These are phyloP conservation scores for Nitzschia palea DNA, from an alignment of 108 stramenopile species.

Conservation along the genomic window DNA sequence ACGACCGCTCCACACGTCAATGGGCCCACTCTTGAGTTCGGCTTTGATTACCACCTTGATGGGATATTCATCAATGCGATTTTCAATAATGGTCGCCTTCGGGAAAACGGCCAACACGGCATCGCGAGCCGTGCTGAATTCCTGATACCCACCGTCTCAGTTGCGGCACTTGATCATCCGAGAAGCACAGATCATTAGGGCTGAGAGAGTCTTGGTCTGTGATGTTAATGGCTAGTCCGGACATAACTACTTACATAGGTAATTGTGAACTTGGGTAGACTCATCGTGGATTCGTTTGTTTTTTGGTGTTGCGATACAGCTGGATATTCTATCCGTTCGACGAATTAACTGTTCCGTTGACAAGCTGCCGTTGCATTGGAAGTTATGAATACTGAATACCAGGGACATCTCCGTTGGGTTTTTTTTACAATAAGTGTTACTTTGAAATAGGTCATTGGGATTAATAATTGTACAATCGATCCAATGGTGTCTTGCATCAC, in stretches of 20 bases:
- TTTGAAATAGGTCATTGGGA: no score
- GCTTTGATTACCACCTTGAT: conserved; percentile 40
- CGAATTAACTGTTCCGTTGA: no score
- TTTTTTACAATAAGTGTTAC: no score
- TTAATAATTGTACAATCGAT: no score
- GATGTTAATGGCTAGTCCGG: neutral
- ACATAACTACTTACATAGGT: conserved; percentile 31
- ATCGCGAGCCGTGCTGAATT: conserved; percentile 38
- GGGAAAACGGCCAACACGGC: conserved; percentile 48
- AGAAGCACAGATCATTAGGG: neutral
- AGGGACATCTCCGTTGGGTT: no score
- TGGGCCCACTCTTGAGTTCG: conserved; percentile 12
- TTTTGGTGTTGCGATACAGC: no score
- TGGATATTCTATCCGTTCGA: no score
- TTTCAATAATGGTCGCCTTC: conserved; percentile 31
- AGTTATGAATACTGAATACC: no score
- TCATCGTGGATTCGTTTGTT: no score
- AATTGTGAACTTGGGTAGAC: conserved; percentile 24
- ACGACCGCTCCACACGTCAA: conserved; percentile 42
- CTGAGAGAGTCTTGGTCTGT: neutral
- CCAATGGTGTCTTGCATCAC: no score
- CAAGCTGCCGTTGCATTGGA: no score
- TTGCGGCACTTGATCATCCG: conserved; percentile 41
- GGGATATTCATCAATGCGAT: conserved; percentile 49
- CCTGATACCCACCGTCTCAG: conserved; percentile 68